Base-by-base conservation (phyloP, 2,329 filamentous ascomycete species). In the Arachnomyces sp. region DNA sequence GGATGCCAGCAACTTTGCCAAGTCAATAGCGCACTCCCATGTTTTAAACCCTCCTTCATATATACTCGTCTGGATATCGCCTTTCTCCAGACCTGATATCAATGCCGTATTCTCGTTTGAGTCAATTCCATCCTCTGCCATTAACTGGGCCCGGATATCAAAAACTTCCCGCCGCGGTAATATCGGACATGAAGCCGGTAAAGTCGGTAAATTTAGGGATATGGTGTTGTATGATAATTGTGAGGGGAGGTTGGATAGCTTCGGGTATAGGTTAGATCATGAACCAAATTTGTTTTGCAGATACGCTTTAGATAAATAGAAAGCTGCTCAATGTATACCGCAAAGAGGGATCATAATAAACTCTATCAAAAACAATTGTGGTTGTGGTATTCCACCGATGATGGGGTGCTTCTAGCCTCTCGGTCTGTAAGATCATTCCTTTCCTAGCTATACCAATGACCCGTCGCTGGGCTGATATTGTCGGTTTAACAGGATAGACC, bases 11-110 rank as follows among this genome's bases (percentile, higher is more conserved):
- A 61, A 45, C 40, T 63, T 68, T 0, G 73, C 76, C 9, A 82
- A 66, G 50, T 82, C 77, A 31, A 79, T 48, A 8, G 75, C 73
- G 56, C 78, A 81, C 60, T 82, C 78, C 78, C 78, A 82, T 13
- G 77, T 82, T 54, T 82, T 82, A 62, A 81, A 80, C 4, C 78
- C 78, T 45, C 78, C 78, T 61, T 82, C 78, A 54, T 82, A 82
- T 51, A 82, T 63, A 44, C 75, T 73, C 17, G 74, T 72, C 33
- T 69, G 69, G 39, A 82, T 67, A 51, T 81, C 77, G 3, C 73
- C 72, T 39, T 73, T 64, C 38, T 72, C 68, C 3, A 79, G 63
- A 7, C 72, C 69, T 1, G 65, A 55, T 30, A 70, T 61, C 15
- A 72, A 55, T 28, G 59, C 55, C 29, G 69, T 65, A 40, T 68